Evolutionary conservation across 2,329 filamentous ascomycete genomes (phyloP), one percentile per base, ranked within the genome.

Genomic region (Paecilomyces sp.): DNA sequence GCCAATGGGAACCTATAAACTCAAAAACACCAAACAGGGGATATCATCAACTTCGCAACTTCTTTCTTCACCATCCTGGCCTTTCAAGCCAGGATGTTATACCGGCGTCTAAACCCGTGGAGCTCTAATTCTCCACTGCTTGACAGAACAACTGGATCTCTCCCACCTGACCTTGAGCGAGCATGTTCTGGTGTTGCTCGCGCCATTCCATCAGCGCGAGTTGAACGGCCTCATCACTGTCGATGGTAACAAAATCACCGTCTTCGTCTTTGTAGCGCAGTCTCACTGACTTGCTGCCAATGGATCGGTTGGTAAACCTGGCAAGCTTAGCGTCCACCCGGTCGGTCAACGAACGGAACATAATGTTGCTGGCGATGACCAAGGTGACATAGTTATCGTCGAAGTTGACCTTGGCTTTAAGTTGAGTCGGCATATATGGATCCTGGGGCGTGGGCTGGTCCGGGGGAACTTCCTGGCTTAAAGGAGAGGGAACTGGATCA

Each of bases 381-480:
- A 99, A 83, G 0, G 93, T 97, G 61, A 97, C 89, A 66, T 95
- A 95, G 70, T 92, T 94, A 54, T 89, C 89, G 54, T 94, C 91
- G 71, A 91, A 95, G 70, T 93, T 93, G 60, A 99, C 92, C 73
- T 95, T 96, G 56, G 97, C 92, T 77, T 97, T 97, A 57, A 99
- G 83, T 70, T 97, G 94, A 7, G 90, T 92, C 70, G 73, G 82
- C 70, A 82, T 81, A 59, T 67, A 79, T 74, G 79, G 66, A 70
- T 83, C 62, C 68, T 73, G 55, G 64, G 60, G 41, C 54, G 47
- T 12, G n/a, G 18, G 41, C 41, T 57, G 56, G 31, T 72, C 74
- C 1, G 67, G 67, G 2, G 41, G 41, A 15, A 11, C 5, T 41
- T 73, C 71, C 55, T 71, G 67, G 56, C 64, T 70, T 57, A 74